Conservation (phyloP, 257 asterid genomes). For the Nicotiana knightiana region DNA sequence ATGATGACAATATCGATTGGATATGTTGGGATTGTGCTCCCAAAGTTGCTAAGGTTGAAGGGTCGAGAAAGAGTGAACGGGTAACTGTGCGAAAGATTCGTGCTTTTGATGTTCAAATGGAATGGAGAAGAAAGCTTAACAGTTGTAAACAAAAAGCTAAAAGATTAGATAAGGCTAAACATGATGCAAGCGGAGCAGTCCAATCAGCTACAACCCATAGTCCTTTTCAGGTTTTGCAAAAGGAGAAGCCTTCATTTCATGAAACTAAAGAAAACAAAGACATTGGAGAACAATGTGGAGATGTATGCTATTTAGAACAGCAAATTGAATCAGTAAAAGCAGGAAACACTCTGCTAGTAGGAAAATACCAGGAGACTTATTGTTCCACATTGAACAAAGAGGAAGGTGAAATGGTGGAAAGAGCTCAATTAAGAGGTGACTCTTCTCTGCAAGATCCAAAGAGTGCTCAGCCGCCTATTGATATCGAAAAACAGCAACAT, state of each 20-base stretch:
- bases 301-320: neutral
- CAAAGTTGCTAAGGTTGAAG: neutral
- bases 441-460: neutral
- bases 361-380: neutral
- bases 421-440: neutral
- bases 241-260: neutral
- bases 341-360: neutral
- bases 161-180: neutral
- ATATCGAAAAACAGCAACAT: neutral
- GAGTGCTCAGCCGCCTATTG: too few species aligned
- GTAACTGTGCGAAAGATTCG: neutral
- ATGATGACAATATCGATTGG: neutral
- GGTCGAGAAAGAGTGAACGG: conserved; percentile 2
- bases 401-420: neutral
- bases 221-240: neutral
- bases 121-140: conserved; percentile 5
- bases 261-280: neutral
- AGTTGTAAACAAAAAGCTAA: neutral
- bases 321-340: neutral
- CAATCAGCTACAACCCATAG: neutral
- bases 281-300: neutral
- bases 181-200: neutral
- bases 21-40: conserved; percentile 5
- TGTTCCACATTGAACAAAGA: neutral
- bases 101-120: neutral